These are phyloP conservation scores for Gastrodia elata DNA, from an alignment of 106 monocot species.

Conservation along the genomic window DNA sequence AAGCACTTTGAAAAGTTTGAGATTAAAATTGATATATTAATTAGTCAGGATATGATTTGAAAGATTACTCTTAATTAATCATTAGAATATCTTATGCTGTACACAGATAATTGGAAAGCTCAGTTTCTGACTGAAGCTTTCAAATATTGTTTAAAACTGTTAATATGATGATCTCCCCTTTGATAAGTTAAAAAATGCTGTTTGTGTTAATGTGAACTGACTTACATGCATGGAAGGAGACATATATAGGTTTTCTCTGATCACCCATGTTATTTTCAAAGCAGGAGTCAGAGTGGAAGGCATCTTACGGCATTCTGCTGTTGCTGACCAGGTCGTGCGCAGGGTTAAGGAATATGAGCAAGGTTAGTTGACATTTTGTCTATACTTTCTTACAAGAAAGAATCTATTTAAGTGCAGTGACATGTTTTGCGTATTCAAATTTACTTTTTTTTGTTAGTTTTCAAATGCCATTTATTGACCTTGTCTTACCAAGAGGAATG, in stretches of 20 bases:
- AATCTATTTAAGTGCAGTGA: neutral
- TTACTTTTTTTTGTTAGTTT: neutral
- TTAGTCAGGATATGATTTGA: no score
- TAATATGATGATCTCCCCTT: neutral
- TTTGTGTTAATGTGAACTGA: neutral
- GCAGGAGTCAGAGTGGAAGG: conserved; percentile 93
- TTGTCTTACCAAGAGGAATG: neutral
- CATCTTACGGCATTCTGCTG: conserved; percentile 95
- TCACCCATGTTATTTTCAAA: neutral
- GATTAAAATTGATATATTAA: no score
- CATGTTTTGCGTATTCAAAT: neutral
- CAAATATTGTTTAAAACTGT: conserved; percentile 1
- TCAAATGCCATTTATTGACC: neutral
- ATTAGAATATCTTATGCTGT: neutral
- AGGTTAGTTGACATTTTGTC: conserved; percentile 27
- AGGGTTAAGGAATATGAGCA: conserved; percentile 80
- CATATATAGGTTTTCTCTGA: neutral
- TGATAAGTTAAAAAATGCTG: neutral
- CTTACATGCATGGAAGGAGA: neutral
- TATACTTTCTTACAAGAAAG: conserved; percentile 4
- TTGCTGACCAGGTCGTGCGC: conserved; percentile 89
- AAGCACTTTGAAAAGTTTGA: no score
- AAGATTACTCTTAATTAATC: neutral
- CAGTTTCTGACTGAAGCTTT: neutral
- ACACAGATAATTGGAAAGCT: neutral